Conservation (phyloP, 2,329 filamentous ascomycete genomes). For the Verticillium nubilum region DNA sequence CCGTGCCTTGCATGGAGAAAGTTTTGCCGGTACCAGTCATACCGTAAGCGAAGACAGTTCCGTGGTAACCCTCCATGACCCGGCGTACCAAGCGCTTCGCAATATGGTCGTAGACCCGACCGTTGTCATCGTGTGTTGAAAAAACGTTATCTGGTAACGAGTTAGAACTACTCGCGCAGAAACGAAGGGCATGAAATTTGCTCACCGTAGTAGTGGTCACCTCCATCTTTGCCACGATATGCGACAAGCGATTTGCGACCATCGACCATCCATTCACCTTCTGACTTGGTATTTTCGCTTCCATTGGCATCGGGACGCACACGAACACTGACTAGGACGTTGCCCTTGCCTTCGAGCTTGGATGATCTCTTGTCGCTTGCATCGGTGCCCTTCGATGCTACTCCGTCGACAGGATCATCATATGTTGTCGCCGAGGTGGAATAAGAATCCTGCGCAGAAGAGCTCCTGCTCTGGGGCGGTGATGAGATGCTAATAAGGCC, state of each 20-base stretch:
- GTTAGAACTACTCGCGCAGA: constrained; percentile 10
- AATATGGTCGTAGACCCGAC: constrained; percentile 87
- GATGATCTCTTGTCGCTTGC: constrained; percentile 41
- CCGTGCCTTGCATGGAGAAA: constrained; percentile 98
- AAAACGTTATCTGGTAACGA: constrained; percentile 80
- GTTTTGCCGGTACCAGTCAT: constrained; percentile 99
- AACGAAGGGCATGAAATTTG: neutral
- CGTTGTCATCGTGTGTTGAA: constrained; percentile 86
- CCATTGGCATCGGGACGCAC: constrained; percentile 75
- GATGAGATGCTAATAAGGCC: constrained; percentile 73
- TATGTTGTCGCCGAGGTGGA: constrained; percentile 86
- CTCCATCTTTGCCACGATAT: constrained; percentile 82
- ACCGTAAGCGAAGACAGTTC: constrained; percentile 96
- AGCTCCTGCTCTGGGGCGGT: constrained; percentile 82
- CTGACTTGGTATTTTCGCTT: constrained; percentile 53
- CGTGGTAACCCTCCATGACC: constrained; percentile 99
- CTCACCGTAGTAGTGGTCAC: constrained; percentile 88
- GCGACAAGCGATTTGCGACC: constrained; percentile 75
- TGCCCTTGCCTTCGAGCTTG: constrained; percentile 75
- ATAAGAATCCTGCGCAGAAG: constrained; percentile 88
- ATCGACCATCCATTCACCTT: constrained; percentile 90
- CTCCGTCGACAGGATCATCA: constrained; percentile 66
- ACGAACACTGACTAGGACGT: constrained; percentile 91
- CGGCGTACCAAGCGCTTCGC: constrained; percentile 91
- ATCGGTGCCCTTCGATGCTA: constrained; percentile 24